phyloP scores from a whole-genome alignment of 805 yeast genomes.

The Myxozyma geophila region DNA sequence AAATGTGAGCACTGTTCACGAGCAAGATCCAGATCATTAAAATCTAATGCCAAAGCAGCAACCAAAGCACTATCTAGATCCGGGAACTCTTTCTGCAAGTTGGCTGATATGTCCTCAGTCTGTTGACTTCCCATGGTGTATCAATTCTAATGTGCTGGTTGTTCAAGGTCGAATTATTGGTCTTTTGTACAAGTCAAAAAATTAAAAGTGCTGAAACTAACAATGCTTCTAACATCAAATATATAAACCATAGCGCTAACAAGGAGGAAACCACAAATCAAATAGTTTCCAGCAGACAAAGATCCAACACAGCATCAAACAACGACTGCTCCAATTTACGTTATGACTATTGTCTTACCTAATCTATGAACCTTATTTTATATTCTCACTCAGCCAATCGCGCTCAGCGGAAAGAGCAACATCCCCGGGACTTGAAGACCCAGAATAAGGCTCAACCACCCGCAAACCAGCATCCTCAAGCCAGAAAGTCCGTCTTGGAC shows the following conservation, averaged over 20 bases:
- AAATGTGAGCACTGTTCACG: conserved; percentile 11
- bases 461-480: background rate
- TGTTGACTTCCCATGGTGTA: background rate
- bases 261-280: too few relatives aligned
- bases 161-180: too few relatives aligned
- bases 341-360: background rate
- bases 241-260: too few relatives aligned
- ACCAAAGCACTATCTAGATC: conserved; percentile 28
- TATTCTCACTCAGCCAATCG: background rate
- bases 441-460: background rate
- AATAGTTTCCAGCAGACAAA: background rate
- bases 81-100: conserved; percentile 22
- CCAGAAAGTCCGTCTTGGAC: background rate
- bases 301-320: background rate
- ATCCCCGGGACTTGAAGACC: background rate
- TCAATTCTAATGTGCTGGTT: background rate
- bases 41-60: conserved; percentile 25
- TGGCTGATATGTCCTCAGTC: conserved; percentile 1
- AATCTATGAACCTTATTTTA: conserved; percentile 1
- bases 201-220: too few relatives aligned
- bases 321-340: background rate
- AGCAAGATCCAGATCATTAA: conserved; percentile 9
- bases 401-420: background rate
- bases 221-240: too few relatives aligned
- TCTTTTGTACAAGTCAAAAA: too few relatives aligned